Percentiles rank a stretch among this genome's conserved stretches.
phyloP scores from a whole-genome alignment of 352 stramenopile species.

The Albugo candida region DNA sequence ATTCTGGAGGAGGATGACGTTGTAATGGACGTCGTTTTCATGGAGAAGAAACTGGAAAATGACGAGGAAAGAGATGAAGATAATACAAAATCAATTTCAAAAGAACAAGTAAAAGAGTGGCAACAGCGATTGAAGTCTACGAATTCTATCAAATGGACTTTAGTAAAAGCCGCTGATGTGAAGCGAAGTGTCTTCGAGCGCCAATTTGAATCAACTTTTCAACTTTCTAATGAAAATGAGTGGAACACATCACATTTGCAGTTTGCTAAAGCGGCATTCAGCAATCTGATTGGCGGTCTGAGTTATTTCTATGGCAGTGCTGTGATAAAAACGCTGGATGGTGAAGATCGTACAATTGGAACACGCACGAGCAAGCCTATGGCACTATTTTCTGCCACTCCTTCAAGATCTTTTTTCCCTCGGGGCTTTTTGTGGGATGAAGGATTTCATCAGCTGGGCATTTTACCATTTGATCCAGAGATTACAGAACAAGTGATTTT shows the following conservation, averaged over 20 bases:
- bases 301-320: slow-evolving; percentile 82
- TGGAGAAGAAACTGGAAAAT: slow-evolving; percentile 14
- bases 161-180: too few species aligned
- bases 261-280: slow-evolving; percentile 73
- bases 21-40: slow-evolving; percentile 39
- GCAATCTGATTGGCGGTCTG: slow-evolving; percentile 77
- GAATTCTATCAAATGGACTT: too few species aligned
- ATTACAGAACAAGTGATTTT: slow-evolving; percentile 65
- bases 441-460: slow-evolving; percentile 84
- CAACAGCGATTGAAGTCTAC: too few species aligned
- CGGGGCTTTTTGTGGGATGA: slow-evolving; percentile 89
- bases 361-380: slow-evolving; percentile 10
- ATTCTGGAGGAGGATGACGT: slow-evolving; percentile 25
- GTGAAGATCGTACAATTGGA: slow-evolving; percentile 11
- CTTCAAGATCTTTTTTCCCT: slow-evolving; percentile 87
- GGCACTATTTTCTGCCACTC: slow-evolving; percentile 74
- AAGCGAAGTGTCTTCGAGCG: slow-evolving; percentile 17
- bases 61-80: slow-evolving; percentile 1
- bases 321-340: slow-evolving; percentile 22
- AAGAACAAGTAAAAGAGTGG: too few species aligned
- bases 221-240: slow-evolving; percentile 12
- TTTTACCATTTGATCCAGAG: slow-evolving; percentile 47
- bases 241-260: slow-evolving; percentile 38
- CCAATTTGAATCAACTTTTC: slow-evolving; percentile 37
- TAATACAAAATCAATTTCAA: too few species aligned